Conservation (phyloP, 208 protist species). For the Lotmaria passim region DNA sequence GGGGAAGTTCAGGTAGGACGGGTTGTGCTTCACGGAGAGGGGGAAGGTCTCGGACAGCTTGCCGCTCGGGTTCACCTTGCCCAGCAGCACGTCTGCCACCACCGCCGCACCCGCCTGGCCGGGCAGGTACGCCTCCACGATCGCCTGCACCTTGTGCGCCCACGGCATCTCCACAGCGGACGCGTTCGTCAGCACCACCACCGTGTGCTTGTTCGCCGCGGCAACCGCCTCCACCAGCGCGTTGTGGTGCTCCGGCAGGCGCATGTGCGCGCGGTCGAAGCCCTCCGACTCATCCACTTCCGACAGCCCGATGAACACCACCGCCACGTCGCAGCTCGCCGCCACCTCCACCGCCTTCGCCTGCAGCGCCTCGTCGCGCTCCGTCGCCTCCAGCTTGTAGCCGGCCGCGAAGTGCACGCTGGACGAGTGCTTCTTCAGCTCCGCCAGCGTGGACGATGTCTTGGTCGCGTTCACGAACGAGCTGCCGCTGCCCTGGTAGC, state of each 20-base stretch:
- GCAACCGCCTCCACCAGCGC: conserved; percentile 9
- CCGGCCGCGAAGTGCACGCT: conserved; percentile 10
- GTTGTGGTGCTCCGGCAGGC: conserved; percentile 14
- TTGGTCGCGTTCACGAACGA: conserved; percentile 10
- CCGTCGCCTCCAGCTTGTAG: neutral
- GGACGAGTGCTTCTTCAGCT: conserved; percentile 2
- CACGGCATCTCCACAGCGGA: conserved; percentile 15
- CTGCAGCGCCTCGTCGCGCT: neutral
- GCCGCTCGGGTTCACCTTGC: conserved; percentile 16
- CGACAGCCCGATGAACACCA: conserved; percentile 10
- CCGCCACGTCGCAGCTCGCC: conserved; percentile 5
- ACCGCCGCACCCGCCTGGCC: neutral
- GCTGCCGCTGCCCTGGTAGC: conserved; percentile 38
- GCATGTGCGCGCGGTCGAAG: conserved; percentile 15
- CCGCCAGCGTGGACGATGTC: neutral
- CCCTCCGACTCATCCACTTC: conserved; percentile 2
- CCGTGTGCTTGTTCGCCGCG: conserved; percentile 8
- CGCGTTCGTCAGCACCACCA: conserved; percentile 16
- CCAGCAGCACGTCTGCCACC: conserved; percentile 15
- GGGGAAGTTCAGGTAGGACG: conserved; percentile 2
- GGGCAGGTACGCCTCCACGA: conserved; percentile 16
- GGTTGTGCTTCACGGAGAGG: neutral
- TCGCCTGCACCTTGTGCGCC: conserved; percentile 7
- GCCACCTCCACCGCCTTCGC: conserved; percentile 6
- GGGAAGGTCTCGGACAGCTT: conserved; percentile 13